Evolutionary conservation across 768 basidiomycete genomes (phyloP), one percentile per base, ranked within the genome.

Genomic region (Sporobolomyces pararoseus): DNA sequence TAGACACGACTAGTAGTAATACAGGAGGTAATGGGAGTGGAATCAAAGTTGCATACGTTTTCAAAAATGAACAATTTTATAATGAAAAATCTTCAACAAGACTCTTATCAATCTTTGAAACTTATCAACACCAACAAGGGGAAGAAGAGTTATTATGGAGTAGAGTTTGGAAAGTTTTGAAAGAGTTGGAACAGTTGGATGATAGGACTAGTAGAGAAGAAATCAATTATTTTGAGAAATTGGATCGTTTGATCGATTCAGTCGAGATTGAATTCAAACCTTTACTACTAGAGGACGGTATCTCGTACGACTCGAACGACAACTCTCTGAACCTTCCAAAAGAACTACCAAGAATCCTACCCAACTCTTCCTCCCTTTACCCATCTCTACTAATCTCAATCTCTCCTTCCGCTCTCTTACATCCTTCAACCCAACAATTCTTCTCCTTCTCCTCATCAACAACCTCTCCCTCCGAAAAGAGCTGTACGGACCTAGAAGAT

Each of bases 41-140:
- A 16, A 46, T 65, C 34, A 73, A 73, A 59, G 63, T 73, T 42
- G 59, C 67, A 25, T 73, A 73, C 31, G 67, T 68, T 21, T 54
- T 34, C 21, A 65, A 37, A 7, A 64, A 60, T 25, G 39, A 60
- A 44, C 59, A 63, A 35, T 50, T 53, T 1, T 54, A 64, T 6
- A 68, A 67, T 13, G 35, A 31, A 3, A 21, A 14, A 7, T 65
- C 55, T 5, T 57, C 35, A 19, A 58, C 54, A 2, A 25, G 25
- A 13, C 63, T 72, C 13, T n/a, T 37, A 17, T 35, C 55, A 14
- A 49, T 68, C 37, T 42, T 32, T 27, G 21, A 47, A 6, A 21
- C 7, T 6, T 12, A 23, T 14, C 12, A 23, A 23, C 14, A 23
- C 46, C 14, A 47, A 6, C 12, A 23, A 47, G 34, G 37, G 55